A percentile compares a stretch with the other conserved stretches of the same genome.
phyloP scores from a whole-genome alignment of 73 alveolate species.

The Blepharisma stoltei region DNA sequence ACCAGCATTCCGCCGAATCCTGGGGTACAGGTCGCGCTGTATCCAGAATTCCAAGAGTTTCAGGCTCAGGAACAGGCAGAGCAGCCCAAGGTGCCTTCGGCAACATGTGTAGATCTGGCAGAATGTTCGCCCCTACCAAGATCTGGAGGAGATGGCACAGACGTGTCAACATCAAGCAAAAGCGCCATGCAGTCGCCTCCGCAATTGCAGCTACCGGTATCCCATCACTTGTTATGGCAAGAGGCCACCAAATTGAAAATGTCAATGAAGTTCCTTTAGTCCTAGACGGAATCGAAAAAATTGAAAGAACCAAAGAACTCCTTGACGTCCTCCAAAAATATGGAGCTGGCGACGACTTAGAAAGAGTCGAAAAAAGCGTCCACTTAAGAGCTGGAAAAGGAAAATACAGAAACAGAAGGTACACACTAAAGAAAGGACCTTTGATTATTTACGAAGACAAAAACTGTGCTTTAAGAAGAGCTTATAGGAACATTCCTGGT shows the following conservation, averaged over 20 bases:
- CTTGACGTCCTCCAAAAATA: conserved; percentile 65
- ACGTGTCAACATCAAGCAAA: conserved; percentile 94
- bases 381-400: conserved; percentile 81
- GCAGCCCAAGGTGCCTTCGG: conserved; percentile 99
- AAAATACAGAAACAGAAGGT: conserved; percentile 90
- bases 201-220: conserved; percentile 98
- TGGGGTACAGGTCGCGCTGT: conserved; percentile 99
- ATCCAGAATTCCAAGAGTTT: conserved; percentile 99
- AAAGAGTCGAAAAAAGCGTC: conserved; percentile 46
- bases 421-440: conserved; percentile 86
- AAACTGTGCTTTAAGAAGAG: conserved; percentile 65
- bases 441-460: conserved; percentile 85
- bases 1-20: conserved; percentile 97
- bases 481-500: conserved; percentile 94
- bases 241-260: conserved; percentile 95
- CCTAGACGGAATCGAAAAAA: conserved; percentile 81
- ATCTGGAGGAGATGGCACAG: conserved; percentile 99
- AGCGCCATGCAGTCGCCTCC: conserved; percentile 99
- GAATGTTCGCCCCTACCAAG: conserved; percentile 98
- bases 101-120: conserved; percentile 98
- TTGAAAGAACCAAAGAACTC: conserved; percentile 88
- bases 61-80: conserved; percentile 99
- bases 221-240: conserved; percentile 96
- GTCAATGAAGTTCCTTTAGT: conserved; percentile 98
- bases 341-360: conserved; percentile 85